Percentiles rank a stretch among this genome's conserved stretches.
Evolutionary conservation across 2,329 filamentous ascomycete genomes (phyloP).

Genomic region (Fusarium drepaniforme): DNA sequence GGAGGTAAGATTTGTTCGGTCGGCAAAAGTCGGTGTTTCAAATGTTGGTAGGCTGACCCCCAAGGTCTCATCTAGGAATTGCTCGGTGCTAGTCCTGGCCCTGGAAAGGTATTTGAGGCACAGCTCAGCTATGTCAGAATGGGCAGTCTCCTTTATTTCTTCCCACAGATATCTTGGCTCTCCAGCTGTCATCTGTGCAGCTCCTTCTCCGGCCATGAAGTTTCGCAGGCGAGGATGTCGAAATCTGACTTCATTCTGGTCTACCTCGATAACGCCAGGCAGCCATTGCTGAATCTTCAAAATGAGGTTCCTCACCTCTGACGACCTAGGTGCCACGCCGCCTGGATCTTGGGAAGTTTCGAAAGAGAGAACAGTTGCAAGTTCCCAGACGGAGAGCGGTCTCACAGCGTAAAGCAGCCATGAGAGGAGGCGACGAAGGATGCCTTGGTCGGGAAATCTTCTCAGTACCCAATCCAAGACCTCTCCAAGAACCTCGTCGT

Average conservation of each 20-base stretch:
- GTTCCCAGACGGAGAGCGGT: conserved; percentile 12
- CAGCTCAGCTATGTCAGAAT: background rate
- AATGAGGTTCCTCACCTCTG: background rate
- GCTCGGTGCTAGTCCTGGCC: background rate
- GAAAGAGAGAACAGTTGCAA: background rate
- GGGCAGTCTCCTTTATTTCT: background rate
- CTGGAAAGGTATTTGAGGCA: background rate
- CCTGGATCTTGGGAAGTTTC: background rate
- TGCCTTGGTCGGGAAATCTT: background rate
- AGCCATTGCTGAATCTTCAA: background rate
- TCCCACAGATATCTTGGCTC: background rate
- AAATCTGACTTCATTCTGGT: conserved; percentile 10
- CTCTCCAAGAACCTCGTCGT: background rate
- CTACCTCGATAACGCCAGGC: background rate
- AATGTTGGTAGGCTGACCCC: background rate
- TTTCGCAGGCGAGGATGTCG: background rate
- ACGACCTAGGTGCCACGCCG: rapidly evolving
- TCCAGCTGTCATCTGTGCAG: rapidly evolving
- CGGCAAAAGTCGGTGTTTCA: background rate
- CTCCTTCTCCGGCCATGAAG: background rate
- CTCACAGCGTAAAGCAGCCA: conserved; percentile 15
- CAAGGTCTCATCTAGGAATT: background rate
- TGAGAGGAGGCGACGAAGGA: background rate
- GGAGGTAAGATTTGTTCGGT: conserved; percentile 1
- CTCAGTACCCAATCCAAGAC: background rate